phyloP scores from a whole-genome alignment of 2,329 filamentous ascomycete genomes.

The Fusarium solani-melongenae region DNA sequence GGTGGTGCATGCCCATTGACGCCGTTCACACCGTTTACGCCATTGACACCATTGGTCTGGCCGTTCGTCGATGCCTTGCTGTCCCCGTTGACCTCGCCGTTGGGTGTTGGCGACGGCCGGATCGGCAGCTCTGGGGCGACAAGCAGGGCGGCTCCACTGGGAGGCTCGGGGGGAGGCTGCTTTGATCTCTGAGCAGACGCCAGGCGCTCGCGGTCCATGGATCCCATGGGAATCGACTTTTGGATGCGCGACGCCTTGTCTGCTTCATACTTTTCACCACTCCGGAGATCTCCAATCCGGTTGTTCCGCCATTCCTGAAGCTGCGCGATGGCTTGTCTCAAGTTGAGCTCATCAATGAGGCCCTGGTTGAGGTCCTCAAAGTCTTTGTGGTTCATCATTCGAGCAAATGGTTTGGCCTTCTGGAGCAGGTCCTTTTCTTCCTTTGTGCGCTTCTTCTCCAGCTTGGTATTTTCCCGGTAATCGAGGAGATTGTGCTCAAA shows the following conservation, averaged over 20 bases:
- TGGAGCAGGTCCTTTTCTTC: constrained; percentile 92
- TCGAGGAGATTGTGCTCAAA: constrained; percentile 96
- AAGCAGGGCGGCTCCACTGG: constrained; percentile 79
- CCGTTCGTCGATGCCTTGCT: constrained; percentile 66
- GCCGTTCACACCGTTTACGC: constrained; percentile 56
- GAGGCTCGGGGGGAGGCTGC: constrained; percentile 75
- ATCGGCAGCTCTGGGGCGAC: constrained; percentile 83
- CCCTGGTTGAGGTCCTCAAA: constrained; percentile 89
- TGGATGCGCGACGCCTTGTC: constrained; percentile 85
- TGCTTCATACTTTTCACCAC: constrained; percentile 90
- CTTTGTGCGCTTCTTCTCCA: constrained; percentile 95
- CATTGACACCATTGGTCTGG: constrained; percentile 59
- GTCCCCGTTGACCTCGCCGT: constrained; percentile 58
- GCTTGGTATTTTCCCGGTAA: constrained; percentile 88
- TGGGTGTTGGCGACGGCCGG: constrained; percentile 57
- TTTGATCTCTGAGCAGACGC: constrained; percentile 77
- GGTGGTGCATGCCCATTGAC: constrained; percentile 51
- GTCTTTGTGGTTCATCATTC: constrained; percentile 95
- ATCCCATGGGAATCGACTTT: constrained; percentile 76
- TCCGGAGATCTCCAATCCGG: constrained; percentile 84
- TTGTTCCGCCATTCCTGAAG: constrained; percentile 93
- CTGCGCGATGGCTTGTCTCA: constrained; percentile 89
- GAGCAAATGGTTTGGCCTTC: constrained; percentile 94
- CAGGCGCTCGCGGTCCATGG: constrained; percentile 83
- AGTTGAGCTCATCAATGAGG: constrained; percentile 88